Evolutionary conservation across 371 early-diverging fungal genomes (phyloP).

Genomic region (Syncephalastrum monosporum): DNA sequence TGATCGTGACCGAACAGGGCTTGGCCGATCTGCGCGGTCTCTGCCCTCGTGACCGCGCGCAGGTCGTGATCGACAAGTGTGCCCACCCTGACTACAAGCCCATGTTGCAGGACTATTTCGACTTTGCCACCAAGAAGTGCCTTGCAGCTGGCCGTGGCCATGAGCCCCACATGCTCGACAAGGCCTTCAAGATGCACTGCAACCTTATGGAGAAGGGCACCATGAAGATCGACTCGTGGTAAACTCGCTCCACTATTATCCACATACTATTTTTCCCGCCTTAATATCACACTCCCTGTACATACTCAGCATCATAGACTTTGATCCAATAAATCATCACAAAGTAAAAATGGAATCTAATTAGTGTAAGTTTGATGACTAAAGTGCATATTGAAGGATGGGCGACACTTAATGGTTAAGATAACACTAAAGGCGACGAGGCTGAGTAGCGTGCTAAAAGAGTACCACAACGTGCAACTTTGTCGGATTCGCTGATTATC

Average conservation of each 20-base stretch:
- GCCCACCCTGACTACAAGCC: conserved; percentile 54
- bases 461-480: no score
- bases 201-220: conserved; percentile 54
- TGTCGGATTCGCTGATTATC: no score
- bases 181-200: conserved; percentile 57
- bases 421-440: no score
- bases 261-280: not conserved
- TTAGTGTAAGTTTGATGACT: no score
- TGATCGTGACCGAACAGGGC: conserved; percentile 56
- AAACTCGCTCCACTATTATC: conserved; percentile 12
- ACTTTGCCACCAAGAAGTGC: conserved; percentile 50
- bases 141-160: conserved; percentile 50
- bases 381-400: no score
- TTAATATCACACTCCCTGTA: conserved; percentile 7
- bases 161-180: conserved; percentile 56
- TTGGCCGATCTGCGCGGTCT: conserved; percentile 55
- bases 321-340: not conserved
- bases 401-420: no score
- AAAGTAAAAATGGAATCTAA: no score
- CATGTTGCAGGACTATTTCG: conserved; percentile 51
- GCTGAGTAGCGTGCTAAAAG: no score
- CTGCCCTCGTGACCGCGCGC: conserved; percentile 53
- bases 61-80: conserved; percentile 52
- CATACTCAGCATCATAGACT: not conserved
- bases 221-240: conserved; percentile 57